A percentile compares a stretch with the other conserved stretches of the same genome.
Evolutionary conservation across 768 basidiomycete genomes (phyloP).

Genomic region (Gloeostereum incarnatum): DNA sequence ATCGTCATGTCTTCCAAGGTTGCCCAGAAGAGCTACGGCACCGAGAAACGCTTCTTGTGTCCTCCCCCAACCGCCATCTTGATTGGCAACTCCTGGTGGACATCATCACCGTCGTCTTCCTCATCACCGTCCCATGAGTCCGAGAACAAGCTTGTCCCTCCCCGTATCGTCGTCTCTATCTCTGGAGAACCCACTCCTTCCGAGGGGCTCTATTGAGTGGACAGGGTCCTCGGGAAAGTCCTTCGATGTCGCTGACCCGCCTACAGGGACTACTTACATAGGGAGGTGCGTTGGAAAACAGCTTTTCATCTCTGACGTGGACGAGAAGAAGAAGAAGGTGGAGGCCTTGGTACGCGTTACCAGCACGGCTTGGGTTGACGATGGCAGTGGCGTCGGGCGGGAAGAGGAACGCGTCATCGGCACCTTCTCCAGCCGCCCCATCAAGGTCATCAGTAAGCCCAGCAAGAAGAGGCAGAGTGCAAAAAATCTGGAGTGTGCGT

Average conservation of each 20-base stretch:
- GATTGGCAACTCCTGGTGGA: slow-evolving; percentile 95
- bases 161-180: slow-evolving; percentile 82
- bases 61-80: slow-evolving; percentile 91
- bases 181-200: slow-evolving; percentile 84
- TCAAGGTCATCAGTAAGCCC: slow-evolving; percentile 97
- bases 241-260: slow-evolving; percentile 73
- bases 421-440: slow-evolving; percentile 86
- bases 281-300: slow-evolving; percentile 93
- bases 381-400: no score
- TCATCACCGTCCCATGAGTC: slow-evolving; percentile 68
- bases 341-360: slow-evolving; percentile 88
- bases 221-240: slow-evolving; percentile 75
- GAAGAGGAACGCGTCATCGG: slow-evolving; percentile 81
- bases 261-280: slow-evolving; percentile 78
- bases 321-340: slow-evolving; percentile 93
- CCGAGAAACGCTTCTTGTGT: slow-evolving; percentile 91
- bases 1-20: slow-evolving; percentile 98
- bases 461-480: slow-evolving; percentile 94
- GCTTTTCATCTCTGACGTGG: slow-evolving; percentile 90
- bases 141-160: slow-evolving; percentile 66
- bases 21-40: slow-evolving; percentile 95
- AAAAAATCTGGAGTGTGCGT: slow-evolving; percentile 87
- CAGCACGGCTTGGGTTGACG: slow-evolving; percentile 69
- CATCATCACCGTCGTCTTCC: slow-evolving; percentile 68
- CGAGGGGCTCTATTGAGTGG: slow-evolving; percentile 85